Base-by-base conservation (phyloP, 306 rosid genomes). In the Cicer cuneatum region DNA sequence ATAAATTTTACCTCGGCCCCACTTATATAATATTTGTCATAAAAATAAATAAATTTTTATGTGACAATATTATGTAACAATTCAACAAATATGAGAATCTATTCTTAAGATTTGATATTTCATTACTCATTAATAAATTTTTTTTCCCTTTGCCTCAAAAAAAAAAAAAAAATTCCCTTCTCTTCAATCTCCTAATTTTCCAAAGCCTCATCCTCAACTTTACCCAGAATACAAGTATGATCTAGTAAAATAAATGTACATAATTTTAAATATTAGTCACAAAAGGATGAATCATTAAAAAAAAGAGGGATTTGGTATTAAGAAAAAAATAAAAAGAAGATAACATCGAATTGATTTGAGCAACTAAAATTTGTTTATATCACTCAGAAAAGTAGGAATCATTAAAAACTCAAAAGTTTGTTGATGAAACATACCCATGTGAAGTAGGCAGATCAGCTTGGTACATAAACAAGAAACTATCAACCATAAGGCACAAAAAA, bases 361-460 rank as follows among this genome's bases (percentile, higher is more conserved):
- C 14, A 29, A 11, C 8, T 29, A 29, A 58, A 24, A 24, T 11
- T 58, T 57, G 40, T 6, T 6, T 14, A 58, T 0, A 24, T 33
- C 41, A 58, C 40, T 10, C 16, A 58, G 1, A 2, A 58, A 24
- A 11, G 4, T 7, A 29, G 2, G 1, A 10, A 58, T 29, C 5
- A 12, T 1, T 58, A 2, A 5, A 11, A 12, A 12, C 5, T 2
- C 8, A 10, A 58, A 58, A 29, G 40, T 0, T 0, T 19, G 15
- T 29, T 6, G 19, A 59, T 57, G 15, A 57, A 57, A 59, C 66
- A 59, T 59, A 59, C 43, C 66, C 42, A 59, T 59, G 42, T 57
- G 40, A 57, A 57, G 64, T 57, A 24, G 14, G 14, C 2, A 11
- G 39, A 57, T 57, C 15, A 10, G 3, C 40, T 12, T 8, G 41